Percentiles rank a stretch among this genome's conserved stretches.
phyloP scores from a whole-genome alignment of 176 grass and related monocot species.

The Raddia guianensis region DNA sequence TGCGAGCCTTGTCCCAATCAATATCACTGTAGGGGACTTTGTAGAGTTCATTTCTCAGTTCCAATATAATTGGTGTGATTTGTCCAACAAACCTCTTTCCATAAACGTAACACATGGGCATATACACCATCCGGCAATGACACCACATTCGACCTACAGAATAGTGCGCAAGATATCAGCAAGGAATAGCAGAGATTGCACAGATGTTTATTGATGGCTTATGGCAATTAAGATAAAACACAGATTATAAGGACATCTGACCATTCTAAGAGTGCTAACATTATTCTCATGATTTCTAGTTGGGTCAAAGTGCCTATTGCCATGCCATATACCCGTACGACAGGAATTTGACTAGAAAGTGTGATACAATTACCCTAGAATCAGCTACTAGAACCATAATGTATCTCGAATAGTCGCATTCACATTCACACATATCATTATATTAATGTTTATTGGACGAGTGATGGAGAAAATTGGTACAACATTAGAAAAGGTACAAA shows the following conservation, averaged over 20 bases:
- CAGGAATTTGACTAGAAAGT: too few species aligned
- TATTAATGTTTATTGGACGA: constrained; percentile 1
- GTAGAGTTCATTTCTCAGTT: constrained; percentile 83
- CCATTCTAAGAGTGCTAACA: background rate
- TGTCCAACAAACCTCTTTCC: constrained; percentile 86
- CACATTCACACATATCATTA: background rate
- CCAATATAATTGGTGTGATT: constrained; percentile 64
- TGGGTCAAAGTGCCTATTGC: background rate
- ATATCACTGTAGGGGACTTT: constrained; percentile 58
- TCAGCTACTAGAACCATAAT: background rate
- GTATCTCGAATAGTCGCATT: background rate
- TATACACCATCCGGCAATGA: constrained; percentile 94
- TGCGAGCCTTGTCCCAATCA: constrained; percentile 92
- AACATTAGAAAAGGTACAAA: constrained; percentile 6
- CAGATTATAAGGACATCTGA: background rate
- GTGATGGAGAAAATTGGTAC: background rate
- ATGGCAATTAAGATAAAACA: background rate
- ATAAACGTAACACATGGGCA: constrained; percentile 95
- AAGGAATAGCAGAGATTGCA: constrained; percentile 16
- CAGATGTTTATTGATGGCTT: background rate
- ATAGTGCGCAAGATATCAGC: constrained; percentile 6
- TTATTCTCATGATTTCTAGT: background rate
- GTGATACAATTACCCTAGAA: background rate
- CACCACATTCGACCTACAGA: constrained; percentile 92
- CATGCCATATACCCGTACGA: too few species aligned